A percentile compares a stretch with the other conserved stretches of the same genome.
Conservation (phyloP, 352 stramenopile genomes). For the Globisporangium alternatum region DNA sequence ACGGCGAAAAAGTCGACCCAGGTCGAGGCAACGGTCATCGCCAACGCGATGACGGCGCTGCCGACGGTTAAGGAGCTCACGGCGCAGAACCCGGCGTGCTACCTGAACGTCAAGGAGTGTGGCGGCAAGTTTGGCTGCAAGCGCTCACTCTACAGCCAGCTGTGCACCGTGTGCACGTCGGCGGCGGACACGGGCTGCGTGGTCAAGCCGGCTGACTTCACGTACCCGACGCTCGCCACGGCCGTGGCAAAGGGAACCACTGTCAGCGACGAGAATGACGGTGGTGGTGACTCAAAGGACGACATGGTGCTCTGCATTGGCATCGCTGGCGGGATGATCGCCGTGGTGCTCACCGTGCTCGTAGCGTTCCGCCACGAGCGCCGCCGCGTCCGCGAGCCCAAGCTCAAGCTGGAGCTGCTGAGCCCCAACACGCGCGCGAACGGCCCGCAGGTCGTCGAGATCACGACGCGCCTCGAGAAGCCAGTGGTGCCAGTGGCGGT, state of each 20-base stretch:
- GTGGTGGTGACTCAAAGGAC: background rate
- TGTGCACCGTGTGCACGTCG: slow-evolving; percentile 44
- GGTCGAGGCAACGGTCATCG: slow-evolving; percentile 10
- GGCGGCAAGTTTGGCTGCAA: slow-evolving; percentile 54
- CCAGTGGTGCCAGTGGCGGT: background rate
- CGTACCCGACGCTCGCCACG: slow-evolving; percentile 10
- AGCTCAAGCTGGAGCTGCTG: background rate
- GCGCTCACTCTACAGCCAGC: slow-evolving; percentile 49
- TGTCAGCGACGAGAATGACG: background rate
- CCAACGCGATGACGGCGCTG: slow-evolving; percentile 46
- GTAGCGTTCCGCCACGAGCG: background rate
- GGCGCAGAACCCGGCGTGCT: slow-evolving; percentile 55
- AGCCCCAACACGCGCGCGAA: background rate
- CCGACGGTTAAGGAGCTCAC: slow-evolving; percentile 39
- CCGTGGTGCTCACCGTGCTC: background rate
- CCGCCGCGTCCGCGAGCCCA: background rate
- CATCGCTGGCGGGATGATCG: background rate
- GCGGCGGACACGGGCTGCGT: slow-evolving; percentile 4
- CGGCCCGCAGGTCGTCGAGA: background rate
- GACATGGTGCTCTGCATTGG: background rate
- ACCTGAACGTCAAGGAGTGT: slow-evolving; percentile 55
- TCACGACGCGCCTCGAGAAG: background rate
- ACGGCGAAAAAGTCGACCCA: slow-evolving; percentile 28
- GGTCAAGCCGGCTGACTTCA: background rate
- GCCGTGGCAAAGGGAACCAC: background rate